Evolutionary conservation across 768 basidiomycete genomes (phyloP), one percentile per base, ranked within the genome.

Genomic region (Naganishia randhawae): DNA sequence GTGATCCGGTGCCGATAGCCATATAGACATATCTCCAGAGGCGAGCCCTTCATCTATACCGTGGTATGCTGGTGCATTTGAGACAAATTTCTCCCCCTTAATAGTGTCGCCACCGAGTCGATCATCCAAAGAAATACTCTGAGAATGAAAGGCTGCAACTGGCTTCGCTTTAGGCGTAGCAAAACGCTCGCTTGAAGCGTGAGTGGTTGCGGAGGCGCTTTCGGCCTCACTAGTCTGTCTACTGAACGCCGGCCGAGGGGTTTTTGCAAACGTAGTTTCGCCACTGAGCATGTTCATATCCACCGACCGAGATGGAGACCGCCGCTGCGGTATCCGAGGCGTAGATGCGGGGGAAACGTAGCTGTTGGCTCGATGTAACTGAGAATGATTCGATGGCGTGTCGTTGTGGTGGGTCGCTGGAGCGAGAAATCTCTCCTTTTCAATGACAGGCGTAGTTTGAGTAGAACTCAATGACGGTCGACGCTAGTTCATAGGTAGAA

Each of bases 1-100:
- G 78, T 93, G 90, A 73, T 96, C 92, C 76, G 90, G 80, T 22
- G 74, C 70, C 16, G 73, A 74, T 1, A 78, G 67, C 74, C 74
- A 79, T 45, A 74, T 78, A 17, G 73, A 71, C 50, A 74, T 72
- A 55, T 77, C 77, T 16, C 61, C 54, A 16, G 65, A 62, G 11
- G 69, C 67, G 11, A 29, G 16, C 32, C 32, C 22, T 25, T 48
- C 29, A 19, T 50, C 31, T 22, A 29, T 50, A 11, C 41, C 14
- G 33, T 37, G 17, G 33, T 39, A 25, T 41, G 50, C 45, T 19
- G 39, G 35, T 10, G 55, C 17, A 22, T 31, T 11, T 45, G 41
- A 27, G 54, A 35, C 37, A 27, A 42, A 41, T 50, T 51, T n/a
- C 16, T 61, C 37, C 4, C 57, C 6, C 25, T 42, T 61, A 39